Evolutionary conservation across 192 early-diverging fungal species (phyloP).

Genomic region (Podila epicladia): DNA sequence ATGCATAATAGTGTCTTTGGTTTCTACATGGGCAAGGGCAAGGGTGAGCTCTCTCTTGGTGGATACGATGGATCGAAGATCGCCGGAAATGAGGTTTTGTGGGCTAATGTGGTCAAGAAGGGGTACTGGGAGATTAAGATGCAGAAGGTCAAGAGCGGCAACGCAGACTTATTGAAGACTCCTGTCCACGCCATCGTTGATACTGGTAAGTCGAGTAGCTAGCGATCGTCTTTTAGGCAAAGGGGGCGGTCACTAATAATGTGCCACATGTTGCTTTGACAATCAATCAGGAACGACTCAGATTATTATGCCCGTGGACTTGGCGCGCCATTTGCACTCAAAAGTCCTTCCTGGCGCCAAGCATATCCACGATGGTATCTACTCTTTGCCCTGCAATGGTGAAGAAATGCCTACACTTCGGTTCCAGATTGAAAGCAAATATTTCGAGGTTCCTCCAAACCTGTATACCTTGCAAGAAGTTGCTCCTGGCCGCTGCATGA

Average conservation of each 20-base stretch:
- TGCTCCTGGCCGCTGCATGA: slow-evolving; percentile 48
- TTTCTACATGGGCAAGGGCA: slow-evolving; percentile 30
- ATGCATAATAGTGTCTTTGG: slow-evolving; percentile 34
- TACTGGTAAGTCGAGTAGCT: slow-evolving; percentile 7
- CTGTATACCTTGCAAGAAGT: slow-evolving; percentile 38
- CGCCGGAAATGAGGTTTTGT: slow-evolving; percentile 67
- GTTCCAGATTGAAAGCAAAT: slow-evolving; percentile 23
- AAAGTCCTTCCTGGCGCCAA: slow-evolving; percentile 30
- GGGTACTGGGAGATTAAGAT: slow-evolving; percentile 98
- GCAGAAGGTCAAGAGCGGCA: slow-evolving; percentile 62
- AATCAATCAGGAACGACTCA: slow-evolving; percentile 27
- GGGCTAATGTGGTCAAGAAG: slow-evolving; percentile 89
- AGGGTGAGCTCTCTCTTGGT: slow-evolving; percentile 92
- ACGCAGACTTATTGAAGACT: slow-evolving; percentile 14
- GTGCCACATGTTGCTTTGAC: neutral
- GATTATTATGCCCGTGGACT: slow-evolving; percentile 37
- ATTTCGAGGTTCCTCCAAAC: slow-evolving; percentile 33
- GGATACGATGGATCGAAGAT: slow-evolving; percentile 80
- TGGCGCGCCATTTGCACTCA: slow-evolving; percentile 33
- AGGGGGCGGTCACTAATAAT: neutral
- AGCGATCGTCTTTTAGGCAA: too few species aligned
- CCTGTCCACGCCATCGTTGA: slow-evolving; percentile 42
- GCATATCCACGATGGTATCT: slow-evolving; percentile 43
- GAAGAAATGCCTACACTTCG: slow-evolving; percentile 26
- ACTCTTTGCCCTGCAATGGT: slow-evolving; percentile 34